These are phyloP conservation scores for Mangifera indica DNA, from an alignment of 345 rosid species.

Conservation along the genomic window DNA sequence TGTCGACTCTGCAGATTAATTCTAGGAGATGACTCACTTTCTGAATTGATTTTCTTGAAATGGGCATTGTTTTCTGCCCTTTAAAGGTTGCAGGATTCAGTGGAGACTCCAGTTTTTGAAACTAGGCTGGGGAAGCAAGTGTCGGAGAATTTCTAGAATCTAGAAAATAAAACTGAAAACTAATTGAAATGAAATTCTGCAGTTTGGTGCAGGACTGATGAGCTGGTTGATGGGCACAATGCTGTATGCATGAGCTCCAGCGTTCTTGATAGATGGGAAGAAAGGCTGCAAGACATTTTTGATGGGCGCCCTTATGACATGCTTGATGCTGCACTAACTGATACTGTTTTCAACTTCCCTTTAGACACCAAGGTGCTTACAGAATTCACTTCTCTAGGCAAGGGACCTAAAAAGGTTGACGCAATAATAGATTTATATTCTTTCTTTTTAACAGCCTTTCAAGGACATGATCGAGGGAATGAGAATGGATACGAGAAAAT, in stretches of 20 bases:
- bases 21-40: not conserved
- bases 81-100: no score
- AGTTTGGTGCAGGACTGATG: conserved; percentile 75
- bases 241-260: conserved; percentile 36
- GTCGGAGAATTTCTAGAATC: no score
- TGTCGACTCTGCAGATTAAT: not conserved
- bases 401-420: not conserved
- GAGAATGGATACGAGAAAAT: conserved; percentile 57
- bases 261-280: conserved; percentile 59
- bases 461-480: conserved; percentile 64
- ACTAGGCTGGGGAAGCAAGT: no score
- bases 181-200: not conserved
- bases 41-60: no score
- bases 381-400: no score
- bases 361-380: conserved; percentile 47
- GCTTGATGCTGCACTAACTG: conserved; percentile 59
- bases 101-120: no score
- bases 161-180: no score
- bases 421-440: no score
- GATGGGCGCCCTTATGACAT: conserved; percentile 53
- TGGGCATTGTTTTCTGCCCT: no score
- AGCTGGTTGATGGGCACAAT: conserved; percentile 58
- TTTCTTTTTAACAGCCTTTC: conserved; percentile 40
- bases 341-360: conserved; percentile 49
- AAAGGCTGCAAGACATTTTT: conserved; percentile 54